Base-by-base conservation (phyloP, 1,284 basidiomycete species). In the Fomitopsis schrenkii region DNA sequence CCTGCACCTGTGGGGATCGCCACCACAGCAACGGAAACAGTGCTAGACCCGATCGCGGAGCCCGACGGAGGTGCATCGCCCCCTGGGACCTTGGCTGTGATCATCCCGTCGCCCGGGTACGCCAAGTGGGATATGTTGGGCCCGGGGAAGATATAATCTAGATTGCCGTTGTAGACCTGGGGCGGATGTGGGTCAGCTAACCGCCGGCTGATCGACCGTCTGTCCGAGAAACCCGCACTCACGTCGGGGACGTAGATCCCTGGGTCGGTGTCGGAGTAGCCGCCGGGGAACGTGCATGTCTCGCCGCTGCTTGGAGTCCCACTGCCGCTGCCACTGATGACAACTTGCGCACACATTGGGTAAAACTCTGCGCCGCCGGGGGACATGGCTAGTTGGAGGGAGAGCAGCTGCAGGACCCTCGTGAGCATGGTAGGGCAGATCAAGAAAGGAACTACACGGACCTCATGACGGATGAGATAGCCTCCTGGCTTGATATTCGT, bases 401-500 rank as follows among this genome's bases (percentile, higher is more conserved):
- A 83, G 70, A 91, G 86, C 71, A 91, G 83, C 73, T 68, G 53
- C n/a, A 1, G 22, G 33, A 5, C 26, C 6, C 2, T 19, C 19
- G 36, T 54, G 33, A 54, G 36, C 10, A 3, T 36, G 52, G 36
- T 19, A 36, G 28, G n/a, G 33, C 33, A 38, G 48, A 28, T 15
- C 10, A 1, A 7, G n/a, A 40, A 19, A 54, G 19, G 36, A 38
- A 7, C 52, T n/a, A n/a, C 7, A 50, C 59, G 1, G 5, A 68
- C 67, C 58, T 91, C 89, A 71, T 88, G 83, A 5, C 90, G 86
- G 67, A 91, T 74, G 63, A 91, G 77, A 70, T 91, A 91, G 65
- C 85, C 77, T 2, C 89, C 90, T 0, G 86, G 71, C 0, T 79
- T 76, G 62, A 91, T 73, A 59, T 76, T 80, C 33, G 66, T 60